Conservation (phyloP, 768 basidiomycete species). For the Clavulina sp. region DNA sequence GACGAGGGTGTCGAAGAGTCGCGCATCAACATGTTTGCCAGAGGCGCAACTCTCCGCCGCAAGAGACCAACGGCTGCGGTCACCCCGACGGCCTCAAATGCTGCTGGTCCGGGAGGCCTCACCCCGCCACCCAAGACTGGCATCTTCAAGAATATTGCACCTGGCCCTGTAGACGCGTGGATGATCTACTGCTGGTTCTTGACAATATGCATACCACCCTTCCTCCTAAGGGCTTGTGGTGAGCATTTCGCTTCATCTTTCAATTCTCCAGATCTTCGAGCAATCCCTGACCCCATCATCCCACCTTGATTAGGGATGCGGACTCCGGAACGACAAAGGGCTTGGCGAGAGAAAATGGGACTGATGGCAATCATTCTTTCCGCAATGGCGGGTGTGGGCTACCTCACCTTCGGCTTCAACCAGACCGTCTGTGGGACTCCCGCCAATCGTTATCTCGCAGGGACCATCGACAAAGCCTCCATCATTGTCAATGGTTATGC, state of each 20-base stretch:
- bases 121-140: slow-evolving; percentile 23
- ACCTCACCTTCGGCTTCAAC: slow-evolving; percentile 97
- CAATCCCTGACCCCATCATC: background rate
- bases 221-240: slow-evolving; percentile 66
- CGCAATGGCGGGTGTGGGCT: slow-evolving; percentile 92
- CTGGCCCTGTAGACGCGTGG: slow-evolving; percentile 87
- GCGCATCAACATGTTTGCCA: slow-evolving; percentile 81
- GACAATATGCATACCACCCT: slow-evolving; percentile 68
- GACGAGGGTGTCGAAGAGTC: slow-evolving; percentile 87
- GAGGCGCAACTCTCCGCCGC: slow-evolving; percentile 61
- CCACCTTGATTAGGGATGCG: slow-evolving; percentile 43
- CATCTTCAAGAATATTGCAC: slow-evolving; percentile 55
- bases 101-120: slow-evolving; percentile 25
- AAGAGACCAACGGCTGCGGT: slow-evolving; percentile 24
- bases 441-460: slow-evolving; percentile 65
- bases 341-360: slow-evolving; percentile 98
- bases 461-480: slow-evolving; percentile 39
- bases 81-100: slow-evolving; percentile 19
- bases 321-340: slow-evolving; percentile 83
- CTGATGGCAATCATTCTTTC: slow-evolving; percentile 57
- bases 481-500: slow-evolving; percentile 86
- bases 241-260: slow-evolving; percentile 18
- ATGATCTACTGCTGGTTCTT: slow-evolving; percentile 84
- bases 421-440: slow-evolving; percentile 82
- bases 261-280: background rate